Evolutionary conservation across 2,329 filamentous ascomycete genomes (phyloP), one percentile per base, ranked within the genome.

Genomic region (Gnomoniopsis sp.): DNA sequence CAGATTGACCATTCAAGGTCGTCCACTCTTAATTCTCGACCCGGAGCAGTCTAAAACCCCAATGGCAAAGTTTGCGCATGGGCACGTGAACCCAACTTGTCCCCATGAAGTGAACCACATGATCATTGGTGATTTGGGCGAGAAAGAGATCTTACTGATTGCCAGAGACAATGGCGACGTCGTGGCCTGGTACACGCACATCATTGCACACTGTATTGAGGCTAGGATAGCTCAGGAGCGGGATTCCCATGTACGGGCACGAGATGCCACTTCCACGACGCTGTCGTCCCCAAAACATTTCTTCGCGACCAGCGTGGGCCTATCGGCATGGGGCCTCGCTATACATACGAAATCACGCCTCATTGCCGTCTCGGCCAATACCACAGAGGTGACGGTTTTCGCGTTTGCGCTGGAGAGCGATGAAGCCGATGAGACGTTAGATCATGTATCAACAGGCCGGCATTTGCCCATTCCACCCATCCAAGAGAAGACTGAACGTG

Each of bases 241-340:
- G n/a, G 15, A 21, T 11, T n/a, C 26, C 8, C 21, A 11, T 10
- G 4, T 22, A 7, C 23, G 17, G 30, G 26, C 22, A 12, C 49
- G 15, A 14, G 3, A 34, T 15, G 21, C 22, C 21, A 4, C 12
- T 12, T 17, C 22, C 14, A 14, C 10, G 14, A 36, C n/a, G 22
- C 48, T 23, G 30, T 49, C 56, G 19, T 38, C 47, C 4, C 64
- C 76, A 60, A 67, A 64, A 56, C 76, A 77, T 0, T 90, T 96
- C 68, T 90, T 96, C 58, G 84, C 86, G 59, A 83, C 89, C 41
- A 92, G 89, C 68, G 91, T 96, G 2, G 84, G 84, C 1, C 76
- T 74, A 23, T 93, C 90, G 60, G 93, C 93, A 2, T 99, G 95
- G 95, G 95, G 93, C 0, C 74, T 96, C 50, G 88, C 91, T 8